phyloP scores from a whole-genome alignment of 139 green algal genomes.

The Coccomyxa sp. region DNA sequence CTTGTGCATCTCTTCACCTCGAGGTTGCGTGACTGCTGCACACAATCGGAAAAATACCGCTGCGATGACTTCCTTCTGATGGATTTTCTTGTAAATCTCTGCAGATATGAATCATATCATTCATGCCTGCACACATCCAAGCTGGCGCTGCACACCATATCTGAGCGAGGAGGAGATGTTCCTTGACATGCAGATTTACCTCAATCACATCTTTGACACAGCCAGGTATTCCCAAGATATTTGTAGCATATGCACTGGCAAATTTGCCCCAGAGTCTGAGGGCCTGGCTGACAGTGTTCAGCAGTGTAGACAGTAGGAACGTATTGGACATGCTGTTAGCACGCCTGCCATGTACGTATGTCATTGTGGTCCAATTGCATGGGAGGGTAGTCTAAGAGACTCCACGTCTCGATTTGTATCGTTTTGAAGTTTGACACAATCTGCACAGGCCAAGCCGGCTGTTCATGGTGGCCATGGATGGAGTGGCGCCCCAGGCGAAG shows the following conservation, averaged over 20 bases:
- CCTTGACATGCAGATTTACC: constrained; percentile 67
- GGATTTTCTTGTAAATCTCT: too few species aligned
- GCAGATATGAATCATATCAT: constrained; percentile 88
- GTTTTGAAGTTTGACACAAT: not conserved
- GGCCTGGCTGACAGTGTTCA: not conserved
- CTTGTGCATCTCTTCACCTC: not conserved
- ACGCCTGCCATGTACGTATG: too few species aligned
- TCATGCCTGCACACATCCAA: constrained; percentile 78
- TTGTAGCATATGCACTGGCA: not conserved
- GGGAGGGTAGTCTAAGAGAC: not conserved
- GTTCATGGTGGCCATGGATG: constrained; percentile 59
- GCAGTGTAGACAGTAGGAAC: constrained; percentile 7
- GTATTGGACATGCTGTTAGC: constrained; percentile 19
- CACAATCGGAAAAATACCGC: too few species aligned
- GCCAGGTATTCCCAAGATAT: constrained; percentile 25
- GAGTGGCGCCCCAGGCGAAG: constrained; percentile 83
- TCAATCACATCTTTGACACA: constrained; percentile 70
- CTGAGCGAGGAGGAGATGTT: constrained; percentile 58
- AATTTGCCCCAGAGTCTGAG: not conserved
- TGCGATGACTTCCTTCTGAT: too few species aligned
- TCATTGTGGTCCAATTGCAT: not conserved
- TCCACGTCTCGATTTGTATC: not conserved
- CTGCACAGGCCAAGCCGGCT: constrained; percentile 9
- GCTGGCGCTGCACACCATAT: constrained; percentile 29
- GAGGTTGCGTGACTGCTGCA: not conserved